Conservation (phyloP, 176 grass and related monocot species). For the Rhynchospora tenuis region DNA sequence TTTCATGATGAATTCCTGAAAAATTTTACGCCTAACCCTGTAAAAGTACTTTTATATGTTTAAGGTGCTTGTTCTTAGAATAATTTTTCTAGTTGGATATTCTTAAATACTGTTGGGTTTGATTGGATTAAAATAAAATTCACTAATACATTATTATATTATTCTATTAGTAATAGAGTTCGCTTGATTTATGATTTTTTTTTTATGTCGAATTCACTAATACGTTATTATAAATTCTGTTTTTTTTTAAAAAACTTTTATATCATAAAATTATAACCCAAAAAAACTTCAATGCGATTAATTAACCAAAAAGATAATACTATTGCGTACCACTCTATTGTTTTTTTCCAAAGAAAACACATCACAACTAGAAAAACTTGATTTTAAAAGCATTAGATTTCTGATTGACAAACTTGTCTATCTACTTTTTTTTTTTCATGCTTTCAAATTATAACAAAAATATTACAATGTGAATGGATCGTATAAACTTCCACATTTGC, state of each 20-base stretch:
- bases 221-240: too few species aligned
- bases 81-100: not conserved
- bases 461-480: not conserved
- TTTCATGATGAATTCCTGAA: too few species aligned
- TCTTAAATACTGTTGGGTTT: not conserved
- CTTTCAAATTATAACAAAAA: too few species aligned
- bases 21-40: not conserved
- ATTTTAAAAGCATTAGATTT: too few species aligned
- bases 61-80: not conserved
- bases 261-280: not conserved
- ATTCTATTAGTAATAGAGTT: not conserved
- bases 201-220: not conserved
- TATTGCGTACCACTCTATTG: not conserved
- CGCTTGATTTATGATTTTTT: not conserved
- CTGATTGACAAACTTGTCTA: too few species aligned
- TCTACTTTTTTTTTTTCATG: too few species aligned
- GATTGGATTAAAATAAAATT: not conserved
- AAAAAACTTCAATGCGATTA: not conserved
- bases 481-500: not conserved
- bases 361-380: too few species aligned
- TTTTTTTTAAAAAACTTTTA: not conserved
- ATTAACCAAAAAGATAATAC: not conserved
- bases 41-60: not conserved
- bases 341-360: not conserved
- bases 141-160: not conserved